A percentile compares a stretch with the other conserved stretches of the same genome.
These are phyloP conservation scores for Cucumis melo DNA, from an alignment of 306 rosid genomes.

Conservation along the genomic window DNA sequence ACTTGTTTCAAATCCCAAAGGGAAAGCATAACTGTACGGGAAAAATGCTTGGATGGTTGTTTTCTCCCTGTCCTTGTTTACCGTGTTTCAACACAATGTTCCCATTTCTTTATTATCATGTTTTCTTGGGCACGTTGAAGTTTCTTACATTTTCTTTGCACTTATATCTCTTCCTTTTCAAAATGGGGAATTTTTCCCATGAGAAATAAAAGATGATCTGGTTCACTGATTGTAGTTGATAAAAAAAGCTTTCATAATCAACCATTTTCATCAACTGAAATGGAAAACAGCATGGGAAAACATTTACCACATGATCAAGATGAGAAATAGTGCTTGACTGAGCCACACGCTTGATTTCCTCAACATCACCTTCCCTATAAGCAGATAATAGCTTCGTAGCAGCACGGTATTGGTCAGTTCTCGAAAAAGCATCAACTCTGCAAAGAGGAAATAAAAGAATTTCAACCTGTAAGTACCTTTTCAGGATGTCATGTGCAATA, in stretches of 20 bases:
- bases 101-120: background rate
- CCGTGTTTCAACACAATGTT: background rate
- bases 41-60: too few relatives aligned
- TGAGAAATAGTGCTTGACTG: constrained; percentile 58
- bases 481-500: background rate
- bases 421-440: constrained; percentile 73
- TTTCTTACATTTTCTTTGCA: background rate
- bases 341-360: constrained; percentile 68
- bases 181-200: background rate
- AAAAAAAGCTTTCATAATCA: background rate
- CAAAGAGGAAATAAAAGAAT: background rate
- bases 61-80: too few relatives aligned
- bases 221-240: background rate
- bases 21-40: too few relatives aligned
- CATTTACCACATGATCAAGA: constrained; percentile 72
- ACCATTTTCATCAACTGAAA: background rate
- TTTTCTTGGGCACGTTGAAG: background rate
- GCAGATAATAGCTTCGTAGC: constrained; percentile 75
- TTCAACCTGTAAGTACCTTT: background rate
- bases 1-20: too few relatives aligned
- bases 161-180: background rate
- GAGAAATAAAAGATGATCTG: background rate
- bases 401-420: constrained; percentile 64
- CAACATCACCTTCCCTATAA: constrained; percentile 60
- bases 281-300: background rate